Conservation (phyloP, 208 protist genomes). For the Tritrichomonas foetus region DNA sequence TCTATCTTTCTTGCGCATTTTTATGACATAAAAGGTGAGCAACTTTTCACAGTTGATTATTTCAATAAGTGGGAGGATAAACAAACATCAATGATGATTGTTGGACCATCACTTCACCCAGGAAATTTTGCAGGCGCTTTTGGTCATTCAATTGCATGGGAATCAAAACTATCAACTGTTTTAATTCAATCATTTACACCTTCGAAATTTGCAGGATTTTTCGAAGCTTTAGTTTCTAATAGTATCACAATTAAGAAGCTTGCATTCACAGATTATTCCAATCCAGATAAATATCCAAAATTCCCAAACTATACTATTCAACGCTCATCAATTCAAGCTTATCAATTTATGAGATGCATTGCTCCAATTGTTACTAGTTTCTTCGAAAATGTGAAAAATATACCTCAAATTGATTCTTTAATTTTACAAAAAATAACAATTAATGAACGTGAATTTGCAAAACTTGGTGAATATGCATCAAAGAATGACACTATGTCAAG, state of each 20-base stretch:
- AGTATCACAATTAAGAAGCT: not conserved
- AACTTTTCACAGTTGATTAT: not conserved
- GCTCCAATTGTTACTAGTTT: not conserved
- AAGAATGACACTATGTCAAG: not conserved
- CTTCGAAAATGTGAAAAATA: not conserved
- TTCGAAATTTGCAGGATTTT: not conserved
- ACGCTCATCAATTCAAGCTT: not conserved
- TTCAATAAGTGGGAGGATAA: not conserved
- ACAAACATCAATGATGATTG: not conserved
- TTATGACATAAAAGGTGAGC: not conserved
- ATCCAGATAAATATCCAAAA: not conserved
- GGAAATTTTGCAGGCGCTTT: not conserved
- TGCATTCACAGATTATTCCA: not conserved
- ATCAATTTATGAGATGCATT: not conserved
- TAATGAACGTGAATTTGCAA: not conserved
- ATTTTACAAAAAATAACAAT: not conserved
- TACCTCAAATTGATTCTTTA: not conserved
- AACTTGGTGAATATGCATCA: not conserved
- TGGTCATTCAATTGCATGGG: not conserved
- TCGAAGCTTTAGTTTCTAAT: not conserved
- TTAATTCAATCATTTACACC: not conserved
- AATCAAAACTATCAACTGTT: not conserved
- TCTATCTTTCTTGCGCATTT: not conserved
- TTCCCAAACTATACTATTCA: not conserved
- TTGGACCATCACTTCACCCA: not conserved